Evolutionary conservation across 345 rosid genomes (phyloP).

Genomic region (Eucalyptus fibrosa): DNA sequence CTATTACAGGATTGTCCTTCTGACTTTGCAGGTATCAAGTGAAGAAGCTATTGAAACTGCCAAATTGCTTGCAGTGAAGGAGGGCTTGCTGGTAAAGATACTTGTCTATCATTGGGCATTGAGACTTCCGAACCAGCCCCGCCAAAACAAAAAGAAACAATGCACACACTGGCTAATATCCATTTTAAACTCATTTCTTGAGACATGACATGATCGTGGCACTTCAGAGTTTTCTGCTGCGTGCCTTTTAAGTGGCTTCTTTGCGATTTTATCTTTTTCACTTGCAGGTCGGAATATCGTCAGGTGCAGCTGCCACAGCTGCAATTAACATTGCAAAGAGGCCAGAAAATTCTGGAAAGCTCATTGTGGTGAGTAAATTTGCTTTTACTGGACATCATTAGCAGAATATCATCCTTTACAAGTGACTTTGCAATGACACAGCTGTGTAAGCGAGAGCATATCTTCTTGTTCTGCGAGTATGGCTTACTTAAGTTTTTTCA

Average conservation of each 20-base stretch:
- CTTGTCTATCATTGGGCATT: not conserved
- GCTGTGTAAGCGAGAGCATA: not conserved
- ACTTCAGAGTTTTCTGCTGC: not conserved
- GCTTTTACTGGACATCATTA: not conserved
- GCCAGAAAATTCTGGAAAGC: constrained; percentile 60
- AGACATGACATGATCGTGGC: not conserved
- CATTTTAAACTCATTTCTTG: not conserved
- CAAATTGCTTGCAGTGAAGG: constrained; percentile 60
- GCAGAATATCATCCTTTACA: not conserved
- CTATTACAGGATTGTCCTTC: not conserved
- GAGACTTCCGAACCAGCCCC: not conserved
- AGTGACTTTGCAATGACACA: not conserved
- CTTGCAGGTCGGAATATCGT: constrained; percentile 68
- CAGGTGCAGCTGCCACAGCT: constrained; percentile 65
- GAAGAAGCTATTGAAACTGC: constrained; percentile 79
- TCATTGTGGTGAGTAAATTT: constrained; percentile 39
- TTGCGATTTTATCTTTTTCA: not conserved
- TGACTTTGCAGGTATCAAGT: constrained; percentile 42
- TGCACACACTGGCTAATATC: not conserved
- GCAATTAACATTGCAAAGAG: constrained; percentile 48
- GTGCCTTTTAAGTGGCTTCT: too few species aligned
- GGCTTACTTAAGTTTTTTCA: not conserved
- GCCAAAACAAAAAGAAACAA: not conserved
- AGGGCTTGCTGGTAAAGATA: constrained; percentile 60
- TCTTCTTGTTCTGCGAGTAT: not conserved